These are phyloP conservation scores for Beta macrorhiza DNA, from an alignment of 179 eudicot species.

Conservation along the genomic window DNA sequence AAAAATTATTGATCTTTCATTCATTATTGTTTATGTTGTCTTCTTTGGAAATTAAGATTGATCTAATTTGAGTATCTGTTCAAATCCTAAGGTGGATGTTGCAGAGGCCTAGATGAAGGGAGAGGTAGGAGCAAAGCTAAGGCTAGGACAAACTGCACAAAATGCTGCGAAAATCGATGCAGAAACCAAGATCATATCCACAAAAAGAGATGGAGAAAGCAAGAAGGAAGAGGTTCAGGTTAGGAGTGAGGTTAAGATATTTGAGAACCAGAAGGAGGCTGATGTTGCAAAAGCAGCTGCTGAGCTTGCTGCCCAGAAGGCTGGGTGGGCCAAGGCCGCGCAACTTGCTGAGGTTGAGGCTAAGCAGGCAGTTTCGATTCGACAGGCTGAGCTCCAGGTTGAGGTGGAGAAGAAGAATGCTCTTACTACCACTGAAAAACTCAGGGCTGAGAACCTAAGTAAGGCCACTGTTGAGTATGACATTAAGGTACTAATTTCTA, in stretches of 20 bases:
- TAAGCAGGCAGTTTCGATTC: slow-evolving; percentile 31
- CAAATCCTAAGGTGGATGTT: slow-evolving; percentile 35
- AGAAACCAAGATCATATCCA: slow-evolving; percentile 39
- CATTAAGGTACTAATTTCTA: too few relatives aligned
- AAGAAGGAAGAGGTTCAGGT: slow-evolving; percentile 42
- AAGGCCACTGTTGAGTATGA: slow-evolving; percentile 39
- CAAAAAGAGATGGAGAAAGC: slow-evolving; percentile 39
- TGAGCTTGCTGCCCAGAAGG: slow-evolving; percentile 33
- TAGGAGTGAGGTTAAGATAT: slow-evolving; percentile 35
- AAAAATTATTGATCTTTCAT: not conserved
- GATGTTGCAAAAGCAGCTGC: slow-evolving; percentile 41
- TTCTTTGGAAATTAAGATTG: not conserved
- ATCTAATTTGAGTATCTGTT: not conserved
- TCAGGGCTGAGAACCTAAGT: slow-evolving; percentile 41
- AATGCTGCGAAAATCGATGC: slow-evolving; percentile 45
- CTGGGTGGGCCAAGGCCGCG: slow-evolving; percentile 33
- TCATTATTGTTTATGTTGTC: not conserved
- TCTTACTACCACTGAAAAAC: slow-evolving; percentile 38
- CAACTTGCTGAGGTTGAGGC: slow-evolving; percentile 44
- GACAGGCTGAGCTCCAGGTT: slow-evolving; percentile 41
- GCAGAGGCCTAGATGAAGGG: slow-evolving; percentile 52
- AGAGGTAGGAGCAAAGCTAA: slow-evolving; percentile 39
- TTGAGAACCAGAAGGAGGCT: slow-evolving; percentile 42
- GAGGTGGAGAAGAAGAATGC: slow-evolving; percentile 51
- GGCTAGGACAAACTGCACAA: slow-evolving; percentile 42